These are phyloP conservation scores for Drechslerella stenobrocha DNA, from an alignment of 2,329 filamentous ascomycete species.

Conservation along the genomic window DNA sequence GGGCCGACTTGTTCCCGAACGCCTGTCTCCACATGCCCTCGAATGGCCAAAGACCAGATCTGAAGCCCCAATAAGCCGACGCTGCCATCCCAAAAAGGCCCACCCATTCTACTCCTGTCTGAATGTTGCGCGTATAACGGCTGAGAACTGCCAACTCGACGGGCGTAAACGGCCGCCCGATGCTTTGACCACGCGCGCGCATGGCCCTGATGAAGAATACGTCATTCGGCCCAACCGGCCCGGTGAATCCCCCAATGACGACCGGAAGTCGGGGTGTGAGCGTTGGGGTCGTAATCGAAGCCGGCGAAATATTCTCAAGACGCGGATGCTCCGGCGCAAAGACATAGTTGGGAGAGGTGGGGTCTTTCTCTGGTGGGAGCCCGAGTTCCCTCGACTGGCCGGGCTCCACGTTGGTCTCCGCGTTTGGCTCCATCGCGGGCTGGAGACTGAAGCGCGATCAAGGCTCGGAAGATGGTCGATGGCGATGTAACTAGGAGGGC, in stretches of 20 bases:
- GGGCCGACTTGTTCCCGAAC: neutral
- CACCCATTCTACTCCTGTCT: constrained; percentile 21
- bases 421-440: neutral
- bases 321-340: constrained; percentile 35
- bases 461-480: no score
- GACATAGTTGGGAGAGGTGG: constrained; percentile 30
- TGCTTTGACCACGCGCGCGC: constrained; percentile 2
- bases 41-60: constrained; percentile 22
- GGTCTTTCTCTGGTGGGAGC: constrained; percentile 18
- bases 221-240: no score
- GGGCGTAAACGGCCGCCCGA: constrained; percentile 21
- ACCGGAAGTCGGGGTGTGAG: constrained; percentile 15
- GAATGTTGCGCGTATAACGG: constrained; percentile 30
- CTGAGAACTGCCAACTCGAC: constrained; percentile 27
- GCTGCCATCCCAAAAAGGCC: constrained; percentile 21
- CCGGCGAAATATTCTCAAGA: constrained; percentile 13
- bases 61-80: neutral
- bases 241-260: no score
- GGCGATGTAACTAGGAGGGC: no score
- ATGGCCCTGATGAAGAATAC: constrained; percentile 21
- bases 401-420: constrained; percentile 14
- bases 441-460: neutral
- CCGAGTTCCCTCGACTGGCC: no score
- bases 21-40: constrained; percentile 9
- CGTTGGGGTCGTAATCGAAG: constrained; percentile 21